These are phyloP conservation scores for Trichoderma citrinoviride DNA, from an alignment of 2,329 filamentous ascomycete species.

Conservation along the genomic window DNA sequence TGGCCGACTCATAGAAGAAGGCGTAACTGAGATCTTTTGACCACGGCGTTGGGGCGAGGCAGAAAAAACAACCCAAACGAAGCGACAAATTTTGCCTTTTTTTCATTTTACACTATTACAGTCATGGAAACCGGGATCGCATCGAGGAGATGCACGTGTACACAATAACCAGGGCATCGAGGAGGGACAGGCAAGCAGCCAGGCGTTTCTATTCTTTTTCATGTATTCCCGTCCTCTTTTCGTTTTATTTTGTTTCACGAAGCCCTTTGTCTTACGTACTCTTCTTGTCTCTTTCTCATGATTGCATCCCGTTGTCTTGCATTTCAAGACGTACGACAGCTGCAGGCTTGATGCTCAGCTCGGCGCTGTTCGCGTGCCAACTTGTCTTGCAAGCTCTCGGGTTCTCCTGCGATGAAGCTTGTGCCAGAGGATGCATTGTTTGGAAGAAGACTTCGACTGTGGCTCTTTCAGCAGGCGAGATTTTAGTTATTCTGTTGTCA, in stretches of 20 bases:
- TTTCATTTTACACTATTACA: neutral
- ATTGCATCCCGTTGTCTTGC: neutral
- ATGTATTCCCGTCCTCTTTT: slow-evolving; percentile 17
- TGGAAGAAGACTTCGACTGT: neutral
- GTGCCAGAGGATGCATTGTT: neutral
- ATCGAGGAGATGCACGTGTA: slow-evolving; percentile 21
- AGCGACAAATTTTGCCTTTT: slow-evolving; percentile 17
- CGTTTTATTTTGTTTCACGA: neutral
- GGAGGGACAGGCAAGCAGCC: slow-evolving; percentile 17
- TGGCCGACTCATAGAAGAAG: slow-evolving; percentile 48
- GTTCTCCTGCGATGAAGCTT: neutral
- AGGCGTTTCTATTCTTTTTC: slow-evolving; percentile 20
- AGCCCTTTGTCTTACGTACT: slow-evolving; percentile 25
- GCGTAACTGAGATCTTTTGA: slow-evolving; percentile 20
- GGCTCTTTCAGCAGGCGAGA: neutral
- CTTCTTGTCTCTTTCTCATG: slow-evolving; percentile 21
- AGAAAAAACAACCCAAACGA: slow-evolving; percentile 21
- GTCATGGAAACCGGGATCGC: slow-evolving; percentile 11
- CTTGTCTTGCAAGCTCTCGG: neutral
- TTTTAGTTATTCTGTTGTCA: neutral
- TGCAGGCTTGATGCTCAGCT: neutral
- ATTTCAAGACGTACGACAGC: slow-evolving; percentile 2
- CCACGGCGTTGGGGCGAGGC: slow-evolving; percentile 24
- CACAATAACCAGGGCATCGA: slow-evolving; percentile 19
- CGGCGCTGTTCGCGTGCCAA: neutral